Evolutionary conservation across 495 filamentous ascomycete genomes (phyloP).

Genomic region (Podospora pseudocomata): DNA sequence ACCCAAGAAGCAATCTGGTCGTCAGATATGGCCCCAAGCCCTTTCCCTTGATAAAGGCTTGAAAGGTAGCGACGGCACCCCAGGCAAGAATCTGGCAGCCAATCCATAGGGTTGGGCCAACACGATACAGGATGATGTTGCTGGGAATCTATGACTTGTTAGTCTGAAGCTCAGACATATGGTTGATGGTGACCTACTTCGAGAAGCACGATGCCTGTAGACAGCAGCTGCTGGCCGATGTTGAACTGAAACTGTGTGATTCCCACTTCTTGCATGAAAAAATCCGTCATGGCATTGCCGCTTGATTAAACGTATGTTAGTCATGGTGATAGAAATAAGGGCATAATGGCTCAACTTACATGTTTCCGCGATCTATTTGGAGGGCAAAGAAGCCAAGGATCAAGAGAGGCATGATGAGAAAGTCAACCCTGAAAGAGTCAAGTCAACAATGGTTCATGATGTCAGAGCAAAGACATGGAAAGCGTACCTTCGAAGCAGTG

Average conservation of each 20-base stretch:
- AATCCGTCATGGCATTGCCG: slow-evolving; percentile 33
- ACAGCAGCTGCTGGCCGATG: slow-evolving; percentile 53
- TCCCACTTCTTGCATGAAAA: slow-evolving; percentile 49
- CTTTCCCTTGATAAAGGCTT: slow-evolving; percentile 48
- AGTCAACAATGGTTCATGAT: neutral
- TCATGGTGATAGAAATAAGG: neutral
- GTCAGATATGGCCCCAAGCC: slow-evolving; percentile 48
- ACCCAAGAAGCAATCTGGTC: slow-evolving; percentile 54
- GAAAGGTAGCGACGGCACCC: slow-evolving; percentile 54
- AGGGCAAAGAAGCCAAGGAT: slow-evolving; percentile 57
- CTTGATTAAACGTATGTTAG: neutral
- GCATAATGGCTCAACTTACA: slow-evolving; percentile 1
- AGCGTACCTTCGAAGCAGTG: slow-evolving; percentile 33
- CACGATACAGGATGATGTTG: slow-evolving; percentile 52
- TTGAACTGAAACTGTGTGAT: slow-evolving; percentile 59
- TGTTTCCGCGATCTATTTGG: slow-evolving; percentile 49
- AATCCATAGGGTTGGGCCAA: slow-evolving; percentile 55
- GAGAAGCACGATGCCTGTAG: slow-evolving; percentile 53
- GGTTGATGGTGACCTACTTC: slow-evolving; percentile 27
- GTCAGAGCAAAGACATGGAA: neutral
- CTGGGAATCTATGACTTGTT: slow-evolving; percentile 41
- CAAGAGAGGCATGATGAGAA: slow-evolving; percentile 49
- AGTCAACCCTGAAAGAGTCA: slow-evolving; percentile 41
- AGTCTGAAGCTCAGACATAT: neutral
- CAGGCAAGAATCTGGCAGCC: slow-evolving; percentile 55